Evolutionary conservation across 2,329 filamentous ascomycete species (phyloP), one percentile per base, ranked within the genome.

Genomic region (Monosporascus sp.): DNA sequence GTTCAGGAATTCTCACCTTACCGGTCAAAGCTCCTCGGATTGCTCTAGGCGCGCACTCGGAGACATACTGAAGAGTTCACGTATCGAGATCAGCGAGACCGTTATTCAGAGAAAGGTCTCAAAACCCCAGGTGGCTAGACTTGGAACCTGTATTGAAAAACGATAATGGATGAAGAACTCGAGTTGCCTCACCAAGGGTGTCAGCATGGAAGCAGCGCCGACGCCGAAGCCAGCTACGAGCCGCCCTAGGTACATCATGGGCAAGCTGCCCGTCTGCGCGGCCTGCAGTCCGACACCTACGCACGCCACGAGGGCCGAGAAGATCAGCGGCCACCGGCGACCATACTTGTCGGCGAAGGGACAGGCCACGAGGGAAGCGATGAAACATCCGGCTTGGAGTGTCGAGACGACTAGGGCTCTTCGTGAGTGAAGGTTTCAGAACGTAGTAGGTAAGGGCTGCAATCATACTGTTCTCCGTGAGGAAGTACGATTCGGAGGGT

Each of bases 301-400:
- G 25, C 79, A 76, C 27, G 84, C 82, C 38, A 88, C 63, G 1
- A 77, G 41, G 27, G 84, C 83, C 6, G 81, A 76, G 18, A 72
- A 66, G 22, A 88, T 74, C 31, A 90, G 72, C 24, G 75, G 74
- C 15, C 58, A 62, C 46, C 79, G 78, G 49, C 85, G 77, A 17
- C 85, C 85, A 59, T 70, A 80, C 58, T 65, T 69, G 59, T 84
- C 81, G 5, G 80, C 75, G 35, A 47, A 50, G 7, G 52, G 52
- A 17, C 48, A 41, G 18, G 52, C 52, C 24, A 80, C 56, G 56
- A 88, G 74, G 54, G 83, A 83, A 37, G 84, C 84, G 50, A 80
- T 73, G 66, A 88, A 88, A 56, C 83, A 86, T 49, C 85, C 85
- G 43, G 80, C 84, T 68, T 89, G 85, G 9, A 89, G 76, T 0